Percentiles rank a stretch among this genome's conserved stretches.
These are phyloP conservation scores for Sungouiella thailandica DNA, from an alignment of 805 yeast species.

Conservation along the genomic window DNA sequence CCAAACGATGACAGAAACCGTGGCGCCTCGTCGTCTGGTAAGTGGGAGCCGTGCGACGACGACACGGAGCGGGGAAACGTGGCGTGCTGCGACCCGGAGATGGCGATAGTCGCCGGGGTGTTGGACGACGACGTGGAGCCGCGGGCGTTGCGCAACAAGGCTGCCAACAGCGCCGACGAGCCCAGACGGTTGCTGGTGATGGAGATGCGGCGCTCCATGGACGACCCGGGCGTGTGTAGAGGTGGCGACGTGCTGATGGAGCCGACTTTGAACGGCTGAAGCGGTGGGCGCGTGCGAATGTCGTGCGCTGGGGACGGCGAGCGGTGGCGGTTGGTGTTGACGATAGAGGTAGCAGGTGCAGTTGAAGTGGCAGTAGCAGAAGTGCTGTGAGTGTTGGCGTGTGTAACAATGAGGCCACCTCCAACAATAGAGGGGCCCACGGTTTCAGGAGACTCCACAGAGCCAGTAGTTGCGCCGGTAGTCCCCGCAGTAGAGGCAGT, in stretches of 20 bases:
- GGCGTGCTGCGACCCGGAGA: conserved; percentile 11
- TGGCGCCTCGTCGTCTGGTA: conserved; percentile 42
- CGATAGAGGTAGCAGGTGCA: too few species aligned
- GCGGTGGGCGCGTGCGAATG: conserved; percentile 25
- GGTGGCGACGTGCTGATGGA: conserved; percentile 45
- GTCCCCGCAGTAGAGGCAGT: too few species aligned
- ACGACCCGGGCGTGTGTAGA: conserved; percentile 14
- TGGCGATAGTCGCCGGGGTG: conserved; percentile 20
- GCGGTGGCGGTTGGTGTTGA: too few species aligned
- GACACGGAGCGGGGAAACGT: conserved; percentile 32
- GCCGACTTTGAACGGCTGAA: conserved; percentile 62
- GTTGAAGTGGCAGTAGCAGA: too few species aligned
- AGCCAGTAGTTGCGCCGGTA: too few species aligned
- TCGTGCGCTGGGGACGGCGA: neutral
- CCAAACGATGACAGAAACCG: conserved; percentile 72
- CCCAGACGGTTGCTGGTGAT: conserved; percentile 44
- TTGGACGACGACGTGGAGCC: conserved; percentile 40
- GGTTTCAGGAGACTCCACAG: too few species aligned
- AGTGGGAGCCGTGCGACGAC: conserved; percentile 35
- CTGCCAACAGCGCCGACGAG: conserved; percentile 51
- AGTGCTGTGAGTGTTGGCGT: too few species aligned
- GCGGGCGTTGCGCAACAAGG: conserved; percentile 46
- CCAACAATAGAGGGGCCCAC: too few species aligned
- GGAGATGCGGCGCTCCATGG: conserved; percentile 36
- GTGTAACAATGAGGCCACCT: too few species aligned